Evolutionary conservation across 495 filamentous ascomycete genomes (phyloP).

Genomic region (Cenococcum geophilum): DNA sequence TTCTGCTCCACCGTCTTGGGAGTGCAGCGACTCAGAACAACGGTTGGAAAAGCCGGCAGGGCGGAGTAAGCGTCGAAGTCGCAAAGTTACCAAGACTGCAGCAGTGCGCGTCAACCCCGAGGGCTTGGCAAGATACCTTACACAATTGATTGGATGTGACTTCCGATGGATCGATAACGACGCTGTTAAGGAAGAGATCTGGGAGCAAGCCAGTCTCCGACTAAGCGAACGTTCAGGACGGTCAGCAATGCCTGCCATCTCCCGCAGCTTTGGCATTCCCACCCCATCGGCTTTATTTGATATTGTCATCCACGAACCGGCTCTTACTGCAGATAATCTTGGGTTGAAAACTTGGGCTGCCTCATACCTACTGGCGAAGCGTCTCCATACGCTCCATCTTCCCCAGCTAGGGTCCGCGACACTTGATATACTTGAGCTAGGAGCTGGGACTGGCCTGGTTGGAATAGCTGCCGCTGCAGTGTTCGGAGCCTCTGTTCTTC

Average conservation of each 20-base stretch:
- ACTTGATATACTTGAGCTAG: conserved; percentile 52
- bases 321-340: conserved; percentile 77
- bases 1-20: conserved; percentile 43
- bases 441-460: conserved; percentile 59
- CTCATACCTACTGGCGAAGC: conserved; percentile 76
- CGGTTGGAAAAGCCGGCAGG: not conserved
- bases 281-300: conserved; percentile 42
- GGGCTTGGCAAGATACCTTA: conserved; percentile 55
- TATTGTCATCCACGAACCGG: conserved; percentile 73
- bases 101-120: conserved; percentile 32
- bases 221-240: conserved; percentile 81
- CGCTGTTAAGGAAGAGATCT: conserved; percentile 63
- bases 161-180: conserved; percentile 72
- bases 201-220: conserved; percentile 70
- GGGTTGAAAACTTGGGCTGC: conserved; percentile 92
- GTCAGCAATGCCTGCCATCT: conserved; percentile 72
- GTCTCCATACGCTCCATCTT: conserved; percentile 49
- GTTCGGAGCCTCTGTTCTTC: conserved; percentile 40
- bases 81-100: not conserved
- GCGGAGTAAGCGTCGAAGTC: not conserved
- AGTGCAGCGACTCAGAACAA: conserved; percentile 14
- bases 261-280: conserved; percentile 66
- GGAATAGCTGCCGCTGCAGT: conserved; percentile 46
- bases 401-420: conserved; percentile 19
- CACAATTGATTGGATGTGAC: conserved; percentile 64